These are phyloP conservation scores for Plenodomus lindquistii DNA, from an alignment of 2,329 filamentous ascomycete species.

Conservation along the genomic window DNA sequence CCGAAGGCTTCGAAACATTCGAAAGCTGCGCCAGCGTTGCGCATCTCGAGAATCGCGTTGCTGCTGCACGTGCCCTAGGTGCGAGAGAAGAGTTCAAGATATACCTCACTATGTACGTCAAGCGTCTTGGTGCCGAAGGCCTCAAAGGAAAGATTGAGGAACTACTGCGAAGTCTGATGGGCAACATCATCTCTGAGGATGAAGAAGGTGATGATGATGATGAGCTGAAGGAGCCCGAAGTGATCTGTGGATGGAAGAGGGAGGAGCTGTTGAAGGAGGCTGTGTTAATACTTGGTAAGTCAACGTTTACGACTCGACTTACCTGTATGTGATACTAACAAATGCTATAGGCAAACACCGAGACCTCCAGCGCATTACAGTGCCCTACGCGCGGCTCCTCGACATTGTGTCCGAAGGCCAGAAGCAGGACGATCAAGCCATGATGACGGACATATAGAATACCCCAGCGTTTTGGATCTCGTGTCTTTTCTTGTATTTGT, in stretches of 20 bases:
- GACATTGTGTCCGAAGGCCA: conserved; percentile 37
- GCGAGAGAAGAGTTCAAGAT: conserved; percentile 91
- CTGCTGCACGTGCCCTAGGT: conserved; percentile 81
- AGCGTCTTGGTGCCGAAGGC: conserved; percentile 89
- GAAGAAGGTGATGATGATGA: conserved; percentile 63
- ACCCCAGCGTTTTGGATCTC: conserved; percentile 1
- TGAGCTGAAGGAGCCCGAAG: conserved; percentile 59
- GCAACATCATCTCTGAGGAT: conserved; percentile 64
- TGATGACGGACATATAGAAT: conserved; percentile 41
- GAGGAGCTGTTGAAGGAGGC: conserved; percentile 87
- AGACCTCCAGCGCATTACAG: conserved; percentile 90
- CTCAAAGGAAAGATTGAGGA: conserved; percentile 89
- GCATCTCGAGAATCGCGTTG: conserved; percentile 92
- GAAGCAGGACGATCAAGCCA: conserved; percentile 35
- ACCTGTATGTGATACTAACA: conserved; percentile 32
- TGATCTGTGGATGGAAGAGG: conserved; percentile 90
- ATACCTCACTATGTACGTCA: conserved; percentile 98
- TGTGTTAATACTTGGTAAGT: conserved; percentile 81
- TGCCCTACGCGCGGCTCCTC: conserved; percentile 79
- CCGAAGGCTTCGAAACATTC: conserved; percentile 89
- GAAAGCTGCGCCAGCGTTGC: conserved; percentile 91
- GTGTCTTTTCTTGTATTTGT: background rate
- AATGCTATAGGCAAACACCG: conserved; percentile 79
- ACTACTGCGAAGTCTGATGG: conserved; percentile 78
- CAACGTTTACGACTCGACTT: background rate